phyloP scores from a whole-genome alignment of 257 asterid species.

The Penstemon eatonii region DNA sequence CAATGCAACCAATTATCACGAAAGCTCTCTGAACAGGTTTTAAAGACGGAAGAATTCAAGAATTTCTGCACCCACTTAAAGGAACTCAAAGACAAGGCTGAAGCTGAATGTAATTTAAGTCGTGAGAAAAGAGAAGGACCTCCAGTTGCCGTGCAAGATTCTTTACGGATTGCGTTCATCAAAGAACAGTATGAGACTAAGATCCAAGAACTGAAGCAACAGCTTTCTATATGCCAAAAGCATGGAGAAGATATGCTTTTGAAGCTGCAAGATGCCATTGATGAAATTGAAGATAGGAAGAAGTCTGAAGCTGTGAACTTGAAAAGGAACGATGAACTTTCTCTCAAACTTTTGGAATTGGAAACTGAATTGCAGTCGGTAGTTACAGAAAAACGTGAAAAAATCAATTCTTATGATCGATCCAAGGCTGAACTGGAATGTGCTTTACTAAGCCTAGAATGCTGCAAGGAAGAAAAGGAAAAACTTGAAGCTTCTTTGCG shows the following conservation, averaged over 20 bases:
- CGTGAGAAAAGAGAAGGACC: slow-evolving; percentile 65
- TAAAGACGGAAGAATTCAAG: slow-evolving; percentile 76
- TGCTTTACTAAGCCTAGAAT: slow-evolving; percentile 82
- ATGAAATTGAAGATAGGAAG: slow-evolving; percentile 83
- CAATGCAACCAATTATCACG: slow-evolving; percentile 54
- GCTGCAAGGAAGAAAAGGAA: slow-evolving; percentile 97
- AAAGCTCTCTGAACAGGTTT: slow-evolving; percentile 67
- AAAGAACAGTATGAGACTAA: slow-evolving; percentile 86
- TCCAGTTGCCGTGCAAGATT: slow-evolving; percentile 60
- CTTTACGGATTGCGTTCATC: slow-evolving; percentile 85
- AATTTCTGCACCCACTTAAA: slow-evolving; percentile 71
- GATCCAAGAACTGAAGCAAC: slow-evolving; percentile 79
- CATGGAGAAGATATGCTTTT: slow-evolving; percentile 95
- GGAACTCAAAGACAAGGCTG: slow-evolving; percentile 88
- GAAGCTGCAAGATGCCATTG: slow-evolving; percentile 85
- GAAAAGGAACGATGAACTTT: slow-evolving; percentile 77
- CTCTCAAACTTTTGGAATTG: slow-evolving; percentile 57
- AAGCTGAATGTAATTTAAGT: slow-evolving; percentile 56
- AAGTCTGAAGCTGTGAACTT: slow-evolving; percentile 75
- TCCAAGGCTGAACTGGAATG: slow-evolving; percentile 86
- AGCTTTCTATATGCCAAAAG: slow-evolving; percentile 70
- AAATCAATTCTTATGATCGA: slow-evolving; percentile 60
- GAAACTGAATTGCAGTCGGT: slow-evolving; percentile 64
- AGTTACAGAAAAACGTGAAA: slow-evolving; percentile 77
- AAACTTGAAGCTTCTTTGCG: slow-evolving; percentile 55